Conservation (phyloP, 176 grass and related monocot genomes). For the Thinopyrum elongatum region DNA sequence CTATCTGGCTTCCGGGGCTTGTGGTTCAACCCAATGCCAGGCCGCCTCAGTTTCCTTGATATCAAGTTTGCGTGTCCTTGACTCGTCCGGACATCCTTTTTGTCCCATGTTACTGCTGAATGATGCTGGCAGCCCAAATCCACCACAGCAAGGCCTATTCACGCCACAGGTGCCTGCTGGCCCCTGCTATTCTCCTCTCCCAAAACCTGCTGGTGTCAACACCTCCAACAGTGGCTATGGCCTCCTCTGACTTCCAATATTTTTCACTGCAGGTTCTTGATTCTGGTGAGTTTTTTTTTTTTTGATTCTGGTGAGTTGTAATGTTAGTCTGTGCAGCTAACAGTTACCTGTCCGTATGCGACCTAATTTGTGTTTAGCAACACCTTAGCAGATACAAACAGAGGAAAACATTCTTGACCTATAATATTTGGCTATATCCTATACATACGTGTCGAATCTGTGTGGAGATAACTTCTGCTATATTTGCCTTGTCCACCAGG, state of each 20-base stretch:
- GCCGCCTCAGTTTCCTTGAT: neutral
- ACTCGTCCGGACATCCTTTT: neutral
- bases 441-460: neutral
- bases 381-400: neutral
- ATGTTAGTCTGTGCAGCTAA: neutral
- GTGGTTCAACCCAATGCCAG: neutral
- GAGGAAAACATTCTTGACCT: neutral
- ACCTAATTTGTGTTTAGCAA: neutral
- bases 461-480: neutral
- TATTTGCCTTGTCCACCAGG: too few species aligned
- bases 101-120: neutral
- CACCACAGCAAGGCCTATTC: neutral
- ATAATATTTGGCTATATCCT: neutral
- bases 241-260: neutral
- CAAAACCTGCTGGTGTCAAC: neutral
- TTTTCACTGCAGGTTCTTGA: neutral
- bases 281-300: constrained; percentile 19
- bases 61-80: neutral
- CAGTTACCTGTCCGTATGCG: neutral
- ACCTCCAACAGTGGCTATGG: neutral
- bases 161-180: neutral
- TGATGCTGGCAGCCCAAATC: neutral
- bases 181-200: neutral
- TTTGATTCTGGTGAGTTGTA: constrained; percentile 10
- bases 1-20: too few species aligned